phyloP scores from a whole-genome alignment of 148 eudicot species.

The Simmondsia chinensis region DNA sequence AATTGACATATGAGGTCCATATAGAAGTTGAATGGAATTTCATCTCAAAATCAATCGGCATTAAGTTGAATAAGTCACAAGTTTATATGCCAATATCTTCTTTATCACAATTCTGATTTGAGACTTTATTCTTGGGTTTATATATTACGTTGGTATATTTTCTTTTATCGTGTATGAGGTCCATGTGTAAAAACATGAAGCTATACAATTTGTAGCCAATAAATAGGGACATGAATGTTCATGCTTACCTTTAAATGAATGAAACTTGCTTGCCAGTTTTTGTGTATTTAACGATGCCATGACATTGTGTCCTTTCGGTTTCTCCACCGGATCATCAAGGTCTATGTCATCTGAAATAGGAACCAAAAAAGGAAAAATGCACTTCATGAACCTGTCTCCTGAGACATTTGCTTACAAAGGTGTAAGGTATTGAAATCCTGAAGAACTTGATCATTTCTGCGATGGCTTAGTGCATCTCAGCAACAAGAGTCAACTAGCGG shows the following conservation, averaged over 20 bases:
- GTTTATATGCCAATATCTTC: no score
- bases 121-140: no score
- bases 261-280: slow-evolving; percentile 73
- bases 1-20: no score
- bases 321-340: slow-evolving; percentile 59
- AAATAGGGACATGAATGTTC: no score
- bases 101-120: no score
- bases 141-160: no score
- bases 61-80: no score
- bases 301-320: slow-evolving; percentile 60
- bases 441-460: not conserved
- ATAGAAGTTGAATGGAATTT: no score
- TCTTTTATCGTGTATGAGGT: no score
- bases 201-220: no score
- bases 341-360: slow-evolving; percentile 73
- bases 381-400: not conserved
- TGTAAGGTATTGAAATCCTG: not conserved
- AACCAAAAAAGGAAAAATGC: slow-evolving; percentile 3
- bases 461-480: not conserved
- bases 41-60: no score
- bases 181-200: no score
- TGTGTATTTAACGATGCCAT: slow-evolving; percentile 65
- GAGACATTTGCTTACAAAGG: not conserved
- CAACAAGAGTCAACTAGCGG: not conserved
- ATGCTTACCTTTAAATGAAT: slow-evolving; percentile 65